These are phyloP conservation scores for Tephrocybe sp. DNA, from an alignment of 768 basidiomycete species.

Conservation along the genomic window DNA sequence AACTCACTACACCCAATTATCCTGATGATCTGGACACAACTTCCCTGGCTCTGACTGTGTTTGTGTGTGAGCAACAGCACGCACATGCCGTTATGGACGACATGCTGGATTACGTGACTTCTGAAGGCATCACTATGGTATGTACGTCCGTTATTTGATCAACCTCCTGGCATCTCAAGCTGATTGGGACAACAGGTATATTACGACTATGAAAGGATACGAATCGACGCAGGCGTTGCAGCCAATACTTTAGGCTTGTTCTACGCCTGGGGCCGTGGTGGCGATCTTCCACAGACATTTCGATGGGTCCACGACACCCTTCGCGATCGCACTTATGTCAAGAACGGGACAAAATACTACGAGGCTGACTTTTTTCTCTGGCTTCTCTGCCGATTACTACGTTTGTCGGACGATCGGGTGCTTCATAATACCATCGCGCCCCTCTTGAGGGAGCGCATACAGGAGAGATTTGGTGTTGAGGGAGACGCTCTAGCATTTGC, in stretches of 20 bases:
- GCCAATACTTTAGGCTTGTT: constrained; percentile 51
- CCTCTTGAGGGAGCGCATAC: constrained; percentile 42
- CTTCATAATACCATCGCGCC: constrained; percentile 37
- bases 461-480: constrained; percentile 47
- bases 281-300: constrained; percentile 42
- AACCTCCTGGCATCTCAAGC: neutral
- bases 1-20: constrained; percentile 46
- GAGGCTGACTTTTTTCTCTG: constrained; percentile 52
- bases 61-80: constrained; percentile 28
- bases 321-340: constrained; percentile 49
- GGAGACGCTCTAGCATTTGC: constrained; percentile 55
- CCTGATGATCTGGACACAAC: constrained; percentile 62
- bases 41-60: constrained; percentile 48
- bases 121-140: constrained; percentile 53
- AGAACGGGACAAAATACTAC: constrained; percentile 54
- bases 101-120: constrained; percentile 49
- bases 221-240: constrained; percentile 54
- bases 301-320: constrained; percentile 50
- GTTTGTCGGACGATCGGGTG: constrained; percentile 28
- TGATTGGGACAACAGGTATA: constrained; percentile 38
- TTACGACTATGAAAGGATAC: constrained; percentile 49
- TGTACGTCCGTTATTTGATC: neutral
- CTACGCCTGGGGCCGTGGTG: constrained; percentile 46
- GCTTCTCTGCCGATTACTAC: constrained; percentile 47
- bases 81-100: constrained; percentile 51